phyloP scores from a whole-genome alignment of 2,329 filamentous ascomycete genomes.

The Chaetomium strumarium region DNA sequence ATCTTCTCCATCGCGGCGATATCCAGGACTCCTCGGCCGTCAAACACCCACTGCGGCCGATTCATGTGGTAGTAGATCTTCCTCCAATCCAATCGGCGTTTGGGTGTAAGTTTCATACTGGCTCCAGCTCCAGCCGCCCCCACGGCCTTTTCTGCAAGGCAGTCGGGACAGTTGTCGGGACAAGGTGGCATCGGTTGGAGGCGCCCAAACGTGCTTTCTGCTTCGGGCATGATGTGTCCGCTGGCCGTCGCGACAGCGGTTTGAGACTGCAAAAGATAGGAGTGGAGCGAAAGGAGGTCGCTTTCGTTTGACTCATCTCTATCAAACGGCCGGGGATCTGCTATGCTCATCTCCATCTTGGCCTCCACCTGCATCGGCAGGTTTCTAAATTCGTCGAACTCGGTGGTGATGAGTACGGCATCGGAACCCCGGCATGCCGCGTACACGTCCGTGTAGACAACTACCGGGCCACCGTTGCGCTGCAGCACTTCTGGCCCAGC shows the following conservation, averaged over 20 bases:
- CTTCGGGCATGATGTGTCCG: neutral
- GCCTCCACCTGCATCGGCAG: neutral
- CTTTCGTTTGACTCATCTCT: neutral
- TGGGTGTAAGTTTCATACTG: neutral
- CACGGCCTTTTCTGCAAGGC: neutral
- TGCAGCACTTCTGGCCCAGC: neutral
- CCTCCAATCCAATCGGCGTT: neutral
- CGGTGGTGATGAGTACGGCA: slow-evolving; percentile 9
- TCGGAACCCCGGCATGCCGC: neutral
- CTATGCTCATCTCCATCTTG: neutral
- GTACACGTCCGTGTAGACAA: slow-evolving; percentile 2
- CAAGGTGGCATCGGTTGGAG: neutral
- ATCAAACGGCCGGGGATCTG: neutral
- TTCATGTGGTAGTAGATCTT: slow-evolving; percentile 6
- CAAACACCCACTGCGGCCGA: neutral
- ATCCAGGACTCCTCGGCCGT: slow-evolving; percentile 2
- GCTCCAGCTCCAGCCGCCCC: neutral
- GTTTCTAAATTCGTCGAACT: slow-evolving; percentile 7
- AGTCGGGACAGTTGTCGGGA: neutral
- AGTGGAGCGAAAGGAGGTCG: neutral
- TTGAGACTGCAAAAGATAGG: neutral
- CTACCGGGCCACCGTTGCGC: neutral
- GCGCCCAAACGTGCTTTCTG: neutral
- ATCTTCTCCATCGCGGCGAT: slow-evolving; percentile 2
- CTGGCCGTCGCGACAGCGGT: too few relatives aligned